These are phyloP conservation scores for Starmera dryadoides DNA, from an alignment of 805 yeast genomes.

Conservation along the genomic window DNA sequence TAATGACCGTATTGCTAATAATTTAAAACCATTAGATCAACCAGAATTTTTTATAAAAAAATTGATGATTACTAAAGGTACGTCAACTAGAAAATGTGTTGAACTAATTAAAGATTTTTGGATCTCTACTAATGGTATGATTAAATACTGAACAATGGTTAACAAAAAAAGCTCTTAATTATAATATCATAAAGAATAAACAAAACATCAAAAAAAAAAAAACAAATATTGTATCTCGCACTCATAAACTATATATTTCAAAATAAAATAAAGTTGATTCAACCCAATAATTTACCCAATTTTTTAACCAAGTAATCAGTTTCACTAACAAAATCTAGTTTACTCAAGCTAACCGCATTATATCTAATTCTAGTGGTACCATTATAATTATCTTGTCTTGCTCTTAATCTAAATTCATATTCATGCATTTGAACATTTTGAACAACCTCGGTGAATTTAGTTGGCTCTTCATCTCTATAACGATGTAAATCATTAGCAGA, in stretches of 20 bases:
- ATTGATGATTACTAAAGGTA: conserved; percentile 55
- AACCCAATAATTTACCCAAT: conserved; percentile 15
- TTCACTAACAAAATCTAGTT: conserved; percentile 52
- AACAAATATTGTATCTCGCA: too few relatives aligned
- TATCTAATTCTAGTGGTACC: conserved; percentile 73
- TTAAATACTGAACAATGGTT: conserved; percentile 4
- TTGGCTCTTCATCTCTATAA: conserved; percentile 38
- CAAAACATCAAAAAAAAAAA: too few relatives aligned
- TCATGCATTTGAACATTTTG: conserved; percentile 56
- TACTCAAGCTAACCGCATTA: conserved; percentile 48
- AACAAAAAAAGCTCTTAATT: not conserved
- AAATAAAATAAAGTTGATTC: too few relatives aligned
- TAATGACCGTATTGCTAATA: conserved; percentile 16
- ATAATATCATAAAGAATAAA: too few relatives aligned
- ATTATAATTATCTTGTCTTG: conserved; percentile 77
- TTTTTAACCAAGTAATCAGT: conserved; percentile 44
- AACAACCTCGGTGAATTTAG: conserved; percentile 37
- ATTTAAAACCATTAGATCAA: conserved; percentile 19
- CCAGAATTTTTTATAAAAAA: conserved; percentile 45
- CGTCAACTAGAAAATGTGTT: conserved; percentile 42
- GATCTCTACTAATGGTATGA: conserved; percentile 51
- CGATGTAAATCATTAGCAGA: conserved; percentile 51
- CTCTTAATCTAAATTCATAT: conserved; percentile 69
- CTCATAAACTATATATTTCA: too few relatives aligned
- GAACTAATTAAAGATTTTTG: conserved; percentile 57